phyloP scores from a whole-genome alignment of 192 early-diverging fungal genomes.

The Borealophlyctis nickersoniae region DNA sequence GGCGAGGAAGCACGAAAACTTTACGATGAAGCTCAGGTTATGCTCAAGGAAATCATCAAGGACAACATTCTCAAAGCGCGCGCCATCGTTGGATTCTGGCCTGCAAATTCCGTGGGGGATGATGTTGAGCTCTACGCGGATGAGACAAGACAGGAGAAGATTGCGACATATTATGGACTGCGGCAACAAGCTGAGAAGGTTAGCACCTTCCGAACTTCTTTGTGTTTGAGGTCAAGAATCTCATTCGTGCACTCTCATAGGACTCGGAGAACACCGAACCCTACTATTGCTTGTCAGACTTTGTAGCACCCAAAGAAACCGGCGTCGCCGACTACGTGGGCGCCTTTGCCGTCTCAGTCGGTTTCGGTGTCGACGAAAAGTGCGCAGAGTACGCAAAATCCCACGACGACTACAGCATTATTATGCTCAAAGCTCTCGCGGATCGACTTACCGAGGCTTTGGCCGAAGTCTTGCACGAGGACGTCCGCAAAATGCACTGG shows the following conservation, averaged over 20 bases:
- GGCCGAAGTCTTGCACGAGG: constrained; percentile 86
- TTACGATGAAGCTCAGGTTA: constrained; percentile 77
- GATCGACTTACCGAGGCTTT: constrained; percentile 92
- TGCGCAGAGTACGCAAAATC: constrained; percentile 73
- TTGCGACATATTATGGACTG: constrained; percentile 81
- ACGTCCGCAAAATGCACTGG: constrained; percentile 84
- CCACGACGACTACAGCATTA: constrained; percentile 87
- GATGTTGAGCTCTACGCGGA: constrained; percentile 86
- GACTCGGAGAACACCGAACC: constrained; percentile 78
- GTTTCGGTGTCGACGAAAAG: constrained; percentile 87
- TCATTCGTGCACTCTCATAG: neutral
- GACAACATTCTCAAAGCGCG: constrained; percentile 69
- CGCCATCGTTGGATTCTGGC: constrained; percentile 84
- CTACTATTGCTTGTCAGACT: constrained; percentile 87
- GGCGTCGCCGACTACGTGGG: constrained; percentile 83
- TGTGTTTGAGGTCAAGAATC: neutral
- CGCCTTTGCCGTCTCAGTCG: constrained; percentile 84
- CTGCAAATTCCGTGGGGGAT: constrained; percentile 84
- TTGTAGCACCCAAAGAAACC: constrained; percentile 77
- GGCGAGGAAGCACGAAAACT: constrained; percentile 85
- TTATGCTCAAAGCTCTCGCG: constrained; percentile 94
- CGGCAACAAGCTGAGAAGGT: constrained; percentile 82
- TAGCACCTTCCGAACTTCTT: constrained; percentile 13
- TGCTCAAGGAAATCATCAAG: constrained; percentile 77
- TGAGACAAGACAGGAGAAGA: constrained; percentile 40